Evolutionary conservation across 352 stramenopile species (phyloP), one percentile per base, ranked within the genome.

Genomic region (Plasmopara muralis): DNA sequence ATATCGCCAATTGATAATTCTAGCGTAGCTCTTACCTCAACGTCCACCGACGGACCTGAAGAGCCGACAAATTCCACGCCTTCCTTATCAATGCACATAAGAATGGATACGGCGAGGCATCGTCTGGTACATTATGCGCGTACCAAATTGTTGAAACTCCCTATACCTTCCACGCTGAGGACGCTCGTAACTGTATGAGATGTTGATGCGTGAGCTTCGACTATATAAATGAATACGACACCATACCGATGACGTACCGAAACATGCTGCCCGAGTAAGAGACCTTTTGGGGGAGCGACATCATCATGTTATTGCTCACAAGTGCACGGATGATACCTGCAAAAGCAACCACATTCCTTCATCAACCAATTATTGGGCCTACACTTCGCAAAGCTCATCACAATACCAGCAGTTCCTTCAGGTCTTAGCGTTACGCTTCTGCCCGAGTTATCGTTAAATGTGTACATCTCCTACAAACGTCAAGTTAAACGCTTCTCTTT

Each of bases 101-200:
- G 37, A 42, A 35, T 14, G 39, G 12, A 0, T 9, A 25, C n/a
- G 25, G 37, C 28, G 12, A 35, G 25, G 5, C n/a, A 35, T 12
- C 29, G 18, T 8, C 7, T 62, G 25, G 15, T 9, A 2, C 14
- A 54, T 12, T 15, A 1, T 31, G 14, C 47, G 29, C 64, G 34
- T 50, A 88, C 78, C 85, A 63, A 95, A 95, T 43, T 95, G 85
- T 58, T 93, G 81, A 48, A 95, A 95, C 49, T 95, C 85, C 12
- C 85, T 74, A 50, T 93, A 95, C 6, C 85, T 83, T 5, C 85
- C 85, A 13, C 82, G 77, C 50, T 95, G 85, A 31, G 85, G 85
- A 45, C 85, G 83, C 52, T 95, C 85, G 55, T 95, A 95, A 6
- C 84, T 95, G 48, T 14, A 33, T 31, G 9, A 50, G 29, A 25